phyloP scores from a whole-genome alignment of 1,139 yeast species.

The Blastobotrys elegans region DNA sequence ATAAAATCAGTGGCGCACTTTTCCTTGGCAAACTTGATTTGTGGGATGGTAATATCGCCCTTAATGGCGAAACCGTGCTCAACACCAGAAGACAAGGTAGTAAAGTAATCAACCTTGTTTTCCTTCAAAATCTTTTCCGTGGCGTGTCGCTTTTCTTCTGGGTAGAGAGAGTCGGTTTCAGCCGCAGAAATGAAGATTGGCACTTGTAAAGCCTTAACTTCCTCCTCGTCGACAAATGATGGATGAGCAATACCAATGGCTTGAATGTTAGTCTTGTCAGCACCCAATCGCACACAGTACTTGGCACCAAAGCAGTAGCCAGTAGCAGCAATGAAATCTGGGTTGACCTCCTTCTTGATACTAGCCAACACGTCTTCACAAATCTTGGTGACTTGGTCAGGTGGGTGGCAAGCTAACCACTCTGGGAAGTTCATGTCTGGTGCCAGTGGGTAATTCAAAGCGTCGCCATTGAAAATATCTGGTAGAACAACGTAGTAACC shows the following conservation, averaged over 20 bases:
- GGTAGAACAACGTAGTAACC: constrained; percentile 68
- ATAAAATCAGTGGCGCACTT: constrained; percentile 59
- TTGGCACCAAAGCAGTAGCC: constrained; percentile 90
- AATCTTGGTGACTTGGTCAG: constrained; percentile 42
- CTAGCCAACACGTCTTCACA: constrained; percentile 43
- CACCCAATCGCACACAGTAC: constrained; percentile 51
- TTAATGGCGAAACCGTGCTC: constrained; percentile 72
- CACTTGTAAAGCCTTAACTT: constrained; percentile 50
- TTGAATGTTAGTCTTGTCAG: constrained; percentile 43
- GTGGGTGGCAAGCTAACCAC: constrained; percentile 55
- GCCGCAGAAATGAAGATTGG: constrained; percentile 73
- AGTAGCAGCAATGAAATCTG: constrained; percentile 52
- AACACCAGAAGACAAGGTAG: constrained; percentile 57
- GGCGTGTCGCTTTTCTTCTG: constrained; percentile 54
- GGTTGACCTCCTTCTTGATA: constrained; percentile 43
- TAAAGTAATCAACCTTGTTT: constrained; percentile 48
- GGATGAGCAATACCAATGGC: constrained; percentile 81
- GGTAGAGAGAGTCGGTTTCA: constrained; percentile 57
- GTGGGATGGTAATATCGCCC: constrained; percentile 59
- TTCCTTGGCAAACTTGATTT: constrained; percentile 61
- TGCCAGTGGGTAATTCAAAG: constrained; percentile 29
- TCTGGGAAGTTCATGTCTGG: constrained; percentile 33
- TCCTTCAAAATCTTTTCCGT: constrained; percentile 55
- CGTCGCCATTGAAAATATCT: constrained; percentile 62
- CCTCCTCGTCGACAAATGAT: constrained; percentile 60